Conservation (phyloP, 2,329 filamentous ascomycete genomes). For the Cadophora malorum region DNA sequence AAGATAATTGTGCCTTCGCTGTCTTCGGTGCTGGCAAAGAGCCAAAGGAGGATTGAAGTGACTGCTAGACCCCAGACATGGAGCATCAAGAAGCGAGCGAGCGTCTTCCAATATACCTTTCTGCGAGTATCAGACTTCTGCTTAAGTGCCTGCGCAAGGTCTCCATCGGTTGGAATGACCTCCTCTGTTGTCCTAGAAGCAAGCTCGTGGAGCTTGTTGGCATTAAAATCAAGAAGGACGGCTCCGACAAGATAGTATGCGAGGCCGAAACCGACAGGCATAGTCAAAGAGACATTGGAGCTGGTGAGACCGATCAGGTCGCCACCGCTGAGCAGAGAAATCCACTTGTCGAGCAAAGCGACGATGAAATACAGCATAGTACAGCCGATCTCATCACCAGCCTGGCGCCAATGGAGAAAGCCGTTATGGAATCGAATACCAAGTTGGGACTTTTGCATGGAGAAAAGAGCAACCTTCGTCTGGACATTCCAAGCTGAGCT, state of each 20-base stretch:
- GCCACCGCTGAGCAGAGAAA: conserved; percentile 54
- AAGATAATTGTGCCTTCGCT: conserved; percentile 32
- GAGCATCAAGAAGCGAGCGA: conserved; percentile 55
- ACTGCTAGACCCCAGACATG: conserved; percentile 59
- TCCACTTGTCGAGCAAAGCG: conserved; percentile 62
- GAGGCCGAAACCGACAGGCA: conserved; percentile 58
- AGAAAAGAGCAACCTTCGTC: conserved; percentile 59
- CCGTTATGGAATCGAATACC: conserved; percentile 61
- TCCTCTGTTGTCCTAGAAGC: conserved; percentile 50
- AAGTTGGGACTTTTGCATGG: conserved; percentile 58
- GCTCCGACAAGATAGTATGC: conserved; percentile 64
- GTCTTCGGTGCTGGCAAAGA: conserved; percentile 50
- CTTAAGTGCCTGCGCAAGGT: conserved; percentile 47
- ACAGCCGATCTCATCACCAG: conserved; percentile 55
- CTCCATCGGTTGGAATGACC: conserved; percentile 52
- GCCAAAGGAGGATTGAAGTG: conserved; percentile 57
- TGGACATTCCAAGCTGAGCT: conserved; percentile 65
- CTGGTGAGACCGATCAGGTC: conserved; percentile 49
- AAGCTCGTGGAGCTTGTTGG: conserved; percentile 55
- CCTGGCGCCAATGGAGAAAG: conserved; percentile 64
- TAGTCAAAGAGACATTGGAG: conserved; percentile 45
- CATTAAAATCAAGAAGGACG: conserved; percentile 61
- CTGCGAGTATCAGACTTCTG: conserved; percentile 38
- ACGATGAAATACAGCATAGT: conserved; percentile 60
- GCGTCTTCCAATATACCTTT: conserved; percentile 57